Base-by-base conservation (phyloP, 768 basidiomycete genomes). In the Kwoniella mangroviensis region DNA sequence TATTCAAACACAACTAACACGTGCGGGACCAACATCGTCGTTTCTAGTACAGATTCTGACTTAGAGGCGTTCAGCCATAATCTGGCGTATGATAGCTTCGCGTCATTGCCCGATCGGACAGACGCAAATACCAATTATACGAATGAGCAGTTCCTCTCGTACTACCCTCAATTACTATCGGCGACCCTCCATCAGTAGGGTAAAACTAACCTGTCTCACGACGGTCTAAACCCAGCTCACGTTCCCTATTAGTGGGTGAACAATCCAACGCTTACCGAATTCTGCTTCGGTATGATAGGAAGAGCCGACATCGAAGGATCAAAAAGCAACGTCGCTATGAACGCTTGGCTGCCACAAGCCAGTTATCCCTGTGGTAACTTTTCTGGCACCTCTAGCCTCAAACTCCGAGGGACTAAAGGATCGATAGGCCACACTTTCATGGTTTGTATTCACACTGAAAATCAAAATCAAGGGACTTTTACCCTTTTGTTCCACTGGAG, bases 41-140 rank as follows among this genome's bases (percentile, higher is more conserved):
- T 87, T 85, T 89, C 88, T 87, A 88, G 89, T 88, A 89, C 86
- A 87, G 89, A 89, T 90, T 89, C 89, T 89, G 88, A 85, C 88
- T 89, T 89, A 89, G 89, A 90, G 89, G 89, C 88, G 86, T 90
- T 90, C 89, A 90, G 89, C 87, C 89, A 89, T 90, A 89, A 90
- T 89, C 89, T 88, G 88, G 87, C 89, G 87, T 88, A 89, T 89
- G 89, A 88, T 90, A 89, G 89, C 88, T 89, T 89, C 88, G 87
- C 87, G 84, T 87, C 89, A 89, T 87, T 89, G 89, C 66, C 66
- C 66, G 66, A 67, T 67, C 66, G 66, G 66, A 67, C 67, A 89
- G 88, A 86, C 84, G 87, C 89, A 89, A 89, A 89, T 88, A 89
- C 89, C 89, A 89, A 89, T 87, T 89, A 88, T 89, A 88, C 88